Percentiles rank a stretch among this genome's conserved stretches.
phyloP scores from a whole-genome alignment of 495 filamentous ascomycete species.

The Penicillium mononematosum region DNA sequence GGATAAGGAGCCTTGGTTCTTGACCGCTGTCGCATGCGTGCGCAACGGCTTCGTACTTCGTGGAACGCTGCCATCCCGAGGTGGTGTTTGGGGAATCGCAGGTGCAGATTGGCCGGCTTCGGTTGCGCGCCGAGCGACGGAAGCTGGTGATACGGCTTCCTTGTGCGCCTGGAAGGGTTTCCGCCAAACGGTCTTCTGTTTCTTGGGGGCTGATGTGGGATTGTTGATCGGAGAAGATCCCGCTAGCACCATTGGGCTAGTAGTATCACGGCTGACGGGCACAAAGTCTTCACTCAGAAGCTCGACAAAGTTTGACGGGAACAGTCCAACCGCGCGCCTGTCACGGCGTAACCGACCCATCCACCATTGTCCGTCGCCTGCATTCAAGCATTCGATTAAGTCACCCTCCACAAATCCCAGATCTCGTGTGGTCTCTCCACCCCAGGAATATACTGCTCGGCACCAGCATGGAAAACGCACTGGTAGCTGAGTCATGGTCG shows the following conservation, averaged over 20 bases:
- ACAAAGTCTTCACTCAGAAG: conserved; percentile 81
- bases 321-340: conserved; percentile 81
- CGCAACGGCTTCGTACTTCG: conserved; percentile 38
- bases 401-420: conserved; percentile 97
- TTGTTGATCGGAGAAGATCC: conserved; percentile 44
- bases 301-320: conserved; percentile 96
- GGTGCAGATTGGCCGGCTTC: conserved; percentile 36
- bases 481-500: conserved; percentile 66
- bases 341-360: conserved; percentile 87
- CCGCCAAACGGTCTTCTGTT: conserved; percentile 50
- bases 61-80: conserved; percentile 40
- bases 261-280: conserved; percentile 68
- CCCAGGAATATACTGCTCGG: conserved; percentile 92
- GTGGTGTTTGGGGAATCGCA: conserved; percentile 49
- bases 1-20: conserved; percentile 36
- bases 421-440: conserved; percentile 93
- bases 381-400: conserved; percentile 96
- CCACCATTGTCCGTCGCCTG: conserved; percentile 98
- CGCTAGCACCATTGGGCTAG: conserved; percentile 62
- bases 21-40: conserved; percentile 41
- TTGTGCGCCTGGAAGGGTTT: conserved; percentile 58
- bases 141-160: conserved; percentile 47
- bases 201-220: conserved; percentile 49
- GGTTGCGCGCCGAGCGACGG: conserved; percentile 31
- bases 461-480: conserved; percentile 94